Conservation (phyloP, 179 eudicot species). For the Pouteria campechiana region DNA sequence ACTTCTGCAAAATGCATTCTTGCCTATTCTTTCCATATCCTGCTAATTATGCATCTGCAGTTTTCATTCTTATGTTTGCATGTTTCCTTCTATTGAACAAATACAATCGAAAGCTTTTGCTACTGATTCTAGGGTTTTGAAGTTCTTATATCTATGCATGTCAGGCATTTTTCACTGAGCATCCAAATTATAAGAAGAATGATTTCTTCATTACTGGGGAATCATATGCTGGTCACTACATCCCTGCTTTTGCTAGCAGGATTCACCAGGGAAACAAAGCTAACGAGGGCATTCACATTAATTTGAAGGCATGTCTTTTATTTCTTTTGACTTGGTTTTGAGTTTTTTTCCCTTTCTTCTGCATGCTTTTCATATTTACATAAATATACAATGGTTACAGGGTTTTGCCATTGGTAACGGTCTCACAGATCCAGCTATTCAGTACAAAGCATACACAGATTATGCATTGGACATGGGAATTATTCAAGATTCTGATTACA, state of each 20-base stretch:
- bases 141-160: too few species aligned
- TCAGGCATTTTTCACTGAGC: conserved; percentile 58
- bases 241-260: conserved; percentile 72
- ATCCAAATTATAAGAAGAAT: conserved; percentile 39
- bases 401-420: conserved; percentile 82
- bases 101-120: too few species aligned
- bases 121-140: too few species aligned
- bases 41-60: too few species aligned
- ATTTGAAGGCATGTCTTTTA: conserved; percentile 45
- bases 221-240: conserved; percentile 72
- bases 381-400: too few species aligned
- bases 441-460: conserved; percentile 68
- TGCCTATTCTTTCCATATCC: not conserved
- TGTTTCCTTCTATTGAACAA: too few species aligned
- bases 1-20: too few species aligned
- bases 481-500: conserved; percentile 31
- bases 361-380: too few species aligned
- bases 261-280: conserved; percentile 62
- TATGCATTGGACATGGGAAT: conserved; percentile 64
- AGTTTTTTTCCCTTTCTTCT: not conserved
- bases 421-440: conserved; percentile 57
- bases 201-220: conserved; percentile 76
- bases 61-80: too few species aligned
- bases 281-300: conserved; percentile 53
- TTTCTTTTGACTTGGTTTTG: not conserved